Evolutionary conservation across 306 rosid genomes (phyloP).

Genomic region (Mimosa pudica): DNA sequence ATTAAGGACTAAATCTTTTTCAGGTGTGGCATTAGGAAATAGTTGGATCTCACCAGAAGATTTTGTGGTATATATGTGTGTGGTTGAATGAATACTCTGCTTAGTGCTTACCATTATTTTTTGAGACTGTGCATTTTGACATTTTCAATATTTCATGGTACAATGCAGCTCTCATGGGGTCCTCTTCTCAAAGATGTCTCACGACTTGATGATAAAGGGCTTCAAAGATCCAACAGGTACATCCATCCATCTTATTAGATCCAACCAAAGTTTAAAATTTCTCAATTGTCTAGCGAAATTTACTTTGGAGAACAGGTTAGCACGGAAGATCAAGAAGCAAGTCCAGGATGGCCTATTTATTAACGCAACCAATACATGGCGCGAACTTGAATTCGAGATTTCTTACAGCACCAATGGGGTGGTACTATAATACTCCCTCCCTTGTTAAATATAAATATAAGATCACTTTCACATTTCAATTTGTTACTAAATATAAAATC

Average conservation of each 20-base stretch:
- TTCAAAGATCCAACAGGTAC: constrained; percentile 61
- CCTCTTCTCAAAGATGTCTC: constrained; percentile 91
- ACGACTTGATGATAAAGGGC: constrained; percentile 63
- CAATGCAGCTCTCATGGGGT: constrained; percentile 83
- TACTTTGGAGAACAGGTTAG: constrained; percentile 55
- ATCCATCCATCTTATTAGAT: constrained; percentile 17
- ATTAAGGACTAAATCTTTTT: constrained; percentile 11
- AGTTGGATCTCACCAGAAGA: constrained; percentile 98
- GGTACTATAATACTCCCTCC: not conserved
- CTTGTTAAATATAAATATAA: no score
- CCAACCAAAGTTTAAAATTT: constrained; percentile 4
- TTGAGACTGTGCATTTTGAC: not conserved
- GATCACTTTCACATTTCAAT: no score
- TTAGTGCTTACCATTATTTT: not conserved
- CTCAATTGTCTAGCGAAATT: constrained; percentile 30
- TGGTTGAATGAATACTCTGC: not conserved
- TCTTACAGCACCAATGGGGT: not conserved
- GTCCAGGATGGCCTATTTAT: constrained; percentile 52
- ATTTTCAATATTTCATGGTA: not conserved
- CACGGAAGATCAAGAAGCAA: constrained; percentile 66
- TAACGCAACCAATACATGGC: constrained; percentile 70
- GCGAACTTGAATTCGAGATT: not conserved
- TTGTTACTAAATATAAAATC: no score
- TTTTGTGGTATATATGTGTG: constrained; percentile 57
- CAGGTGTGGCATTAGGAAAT: constrained; percentile 91